Base-by-base conservation (phyloP, 192 early-diverging fungal species). In the Coemansia sp. region DNA sequence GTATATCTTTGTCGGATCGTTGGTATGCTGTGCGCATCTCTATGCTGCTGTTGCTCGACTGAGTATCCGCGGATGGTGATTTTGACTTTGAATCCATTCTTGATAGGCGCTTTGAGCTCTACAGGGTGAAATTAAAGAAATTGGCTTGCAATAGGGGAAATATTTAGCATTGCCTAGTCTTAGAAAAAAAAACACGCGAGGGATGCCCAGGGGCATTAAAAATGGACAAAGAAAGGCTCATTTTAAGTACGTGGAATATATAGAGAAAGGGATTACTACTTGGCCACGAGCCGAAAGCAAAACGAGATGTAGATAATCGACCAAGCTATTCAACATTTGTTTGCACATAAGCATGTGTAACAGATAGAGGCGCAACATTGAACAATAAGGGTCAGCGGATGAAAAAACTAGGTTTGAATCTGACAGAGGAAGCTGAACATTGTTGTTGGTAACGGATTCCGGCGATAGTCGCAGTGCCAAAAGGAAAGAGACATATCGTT, bases 11-110 rank as follows among this genome's bases (percentile, higher is more conserved):
- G 17, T 29, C 57, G 5, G 62, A 53, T 20, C 62, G 34, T 49
- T 65, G 66, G 7, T 59, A 72, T 3, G 70, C 53, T 9, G 63
- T 54, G 42, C 25, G 62, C 11, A 62, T 58, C 9, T 66, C 62
- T 2, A 66, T 74, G 22, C 66, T 74, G 58, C 42, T 49, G 59
- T 57, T 65, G 66, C 66, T 74, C 25, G 53, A 45, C 52, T 19
- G 63, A 35, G 25, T 17, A 56, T 32, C 33, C 0, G 11, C 3
- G 19, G 48, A 50, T 50, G 8, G 13, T 23, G 48, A 7, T 11
- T 23, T 50, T 50, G 48, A 14, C 49, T 52, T 52, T 20, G 49
- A 11, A 14, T 52, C 49, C 49, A 52, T 52, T 52, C 13, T 9
- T 25, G 23, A 52, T 3, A 13, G 4, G 49, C 23, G 20, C 10